Base-by-base conservation (phyloP, 176 grass and related monocot genomes). In the Eremochloa ophiuroides region DNA sequence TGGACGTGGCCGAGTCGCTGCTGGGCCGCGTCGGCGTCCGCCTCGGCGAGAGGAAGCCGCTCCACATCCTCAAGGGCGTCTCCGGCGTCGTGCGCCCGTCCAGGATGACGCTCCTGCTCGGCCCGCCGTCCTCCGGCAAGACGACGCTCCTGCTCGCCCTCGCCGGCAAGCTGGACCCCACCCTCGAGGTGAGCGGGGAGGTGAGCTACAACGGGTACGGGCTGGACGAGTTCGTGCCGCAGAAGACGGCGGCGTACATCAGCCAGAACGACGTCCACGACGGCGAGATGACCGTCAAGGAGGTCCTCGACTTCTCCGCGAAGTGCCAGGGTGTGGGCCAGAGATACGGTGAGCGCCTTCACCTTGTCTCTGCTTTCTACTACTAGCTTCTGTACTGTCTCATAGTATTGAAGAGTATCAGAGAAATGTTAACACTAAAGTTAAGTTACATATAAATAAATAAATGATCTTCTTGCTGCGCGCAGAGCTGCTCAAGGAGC, bases 221-320 rank as follows among this genome's bases (percentile, higher is more conserved):
- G 46, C 62, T 94, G 79, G 77, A 87, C 41, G 94, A 97, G 86
- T 97, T 97, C 62, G 91, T 91, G 67, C 91, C 91, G 10, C 84
- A 94, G 78, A 97, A 88, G 88, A 97, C 89, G 7, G 91, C 94
- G 17, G 91, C 88, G 27, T 97, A 97, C 75, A 91, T 97, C 47
- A 91, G 94, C 75, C 94, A 97, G 74, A 20, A 94, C 84, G 91
- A 97, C 80, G 23, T 94, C 66, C 94, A 97, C 74, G 79, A 85
- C 20, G 91, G 82, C 72, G 94, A 97, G 85, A 90, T 97, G 94
- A 97, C 94, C 18, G 94, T 97, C 29, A 88, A 88, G 82, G 94
- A 97, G 84, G 89, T 92, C 27, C 84, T 97, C 28, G 87, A 90
- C 66, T 97, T 97, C 87, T 97, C 94, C 27, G 76, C 91, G 9